phyloP scores from a whole-genome alignment of 1,284 basidiomycete species.

The Rhodotorula sp. region DNA sequence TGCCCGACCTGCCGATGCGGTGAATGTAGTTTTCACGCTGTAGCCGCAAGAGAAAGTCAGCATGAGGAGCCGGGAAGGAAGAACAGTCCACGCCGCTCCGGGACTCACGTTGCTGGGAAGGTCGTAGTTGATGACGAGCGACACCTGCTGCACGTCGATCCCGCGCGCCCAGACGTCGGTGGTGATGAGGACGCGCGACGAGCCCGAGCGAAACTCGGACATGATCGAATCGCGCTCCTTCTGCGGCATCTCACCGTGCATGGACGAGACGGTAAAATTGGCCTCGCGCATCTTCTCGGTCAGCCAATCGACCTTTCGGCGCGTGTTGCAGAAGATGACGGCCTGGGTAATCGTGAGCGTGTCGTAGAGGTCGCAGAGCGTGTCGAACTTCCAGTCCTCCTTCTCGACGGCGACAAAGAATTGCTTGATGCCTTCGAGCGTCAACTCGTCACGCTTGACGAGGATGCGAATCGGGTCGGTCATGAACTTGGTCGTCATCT shows the following conservation, averaged over 20 bases:
- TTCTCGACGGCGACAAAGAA: conserved; percentile 99
- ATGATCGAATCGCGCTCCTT: conserved; percentile 98
- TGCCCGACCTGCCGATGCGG: conserved; percentile 88
- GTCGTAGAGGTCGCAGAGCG: conserved; percentile 92
- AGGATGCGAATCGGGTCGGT: conserved; percentile 97
- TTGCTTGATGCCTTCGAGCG: conserved; percentile 98
- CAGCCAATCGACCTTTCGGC: conserved; percentile 98
- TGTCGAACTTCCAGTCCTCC: conserved; percentile 99
- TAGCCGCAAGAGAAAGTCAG: conserved; percentile 58
- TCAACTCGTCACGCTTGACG: conserved; percentile 99
- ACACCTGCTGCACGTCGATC: conserved; percentile 98
- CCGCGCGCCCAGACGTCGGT: conserved; percentile 98
- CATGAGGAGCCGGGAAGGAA: background rate
- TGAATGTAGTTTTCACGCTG: conserved; percentile 96
- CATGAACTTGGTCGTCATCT: conserved; percentile 99
- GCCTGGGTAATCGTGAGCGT: conserved; percentile 99
- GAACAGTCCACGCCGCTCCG: too few species aligned
- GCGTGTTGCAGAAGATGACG: conserved; percentile 99
- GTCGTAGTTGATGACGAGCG: conserved; percentile 54
- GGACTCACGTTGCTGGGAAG: too few species aligned
- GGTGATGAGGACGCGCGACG: conserved; percentile 92
- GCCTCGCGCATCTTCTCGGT: conserved; percentile 97
- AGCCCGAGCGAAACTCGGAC: conserved; percentile 94
- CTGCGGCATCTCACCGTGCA: conserved; percentile 97
- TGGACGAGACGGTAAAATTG: conserved; percentile 73